These are phyloP conservation scores for Mycena galericulata DNA, from an alignment of 768 basidiomycete species.

Conservation along the genomic window DNA sequence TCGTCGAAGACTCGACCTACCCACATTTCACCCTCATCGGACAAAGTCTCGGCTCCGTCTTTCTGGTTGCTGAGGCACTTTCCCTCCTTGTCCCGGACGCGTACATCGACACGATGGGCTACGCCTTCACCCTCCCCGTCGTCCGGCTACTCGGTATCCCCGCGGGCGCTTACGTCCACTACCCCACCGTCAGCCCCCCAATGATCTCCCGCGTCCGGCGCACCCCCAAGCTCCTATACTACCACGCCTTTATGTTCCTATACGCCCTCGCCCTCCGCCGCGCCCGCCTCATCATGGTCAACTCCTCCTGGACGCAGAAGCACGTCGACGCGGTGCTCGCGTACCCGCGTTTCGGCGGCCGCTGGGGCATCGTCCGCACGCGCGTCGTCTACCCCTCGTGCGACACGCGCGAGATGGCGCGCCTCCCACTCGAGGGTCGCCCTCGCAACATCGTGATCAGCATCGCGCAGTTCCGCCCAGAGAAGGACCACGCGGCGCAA, in stretches of 20 bases:
- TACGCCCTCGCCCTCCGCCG: slow-evolving; percentile 82
- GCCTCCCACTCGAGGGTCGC: slow-evolving; percentile 64
- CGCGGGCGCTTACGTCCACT: slow-evolving; percentile 94
- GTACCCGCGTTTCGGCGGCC: slow-evolving; percentile 56
- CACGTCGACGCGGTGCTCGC: slow-evolving; percentile 83
- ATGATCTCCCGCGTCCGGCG: slow-evolving; percentile 89
- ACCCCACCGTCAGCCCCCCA: slow-evolving; percentile 94
- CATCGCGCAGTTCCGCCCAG: slow-evolving; percentile 95
- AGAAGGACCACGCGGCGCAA: slow-evolving; percentile 93
- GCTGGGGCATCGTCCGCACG: slow-evolving; percentile 61
- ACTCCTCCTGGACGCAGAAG: slow-evolving; percentile 93
- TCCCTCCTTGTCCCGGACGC: slow-evolving; percentile 85
- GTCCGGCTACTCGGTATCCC: slow-evolving; percentile 77
- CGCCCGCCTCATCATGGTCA: slow-evolving; percentile 89
- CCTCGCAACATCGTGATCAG: slow-evolving; percentile 83
- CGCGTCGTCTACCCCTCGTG: slow-evolving; percentile 93
- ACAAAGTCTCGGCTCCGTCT: slow-evolving; percentile 90
- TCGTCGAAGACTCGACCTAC: slow-evolving; percentile 89
- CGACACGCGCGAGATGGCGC: slow-evolving; percentile 79
- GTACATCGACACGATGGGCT: slow-evolving; percentile 98
- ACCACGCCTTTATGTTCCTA: slow-evolving; percentile 86
- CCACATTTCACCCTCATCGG: slow-evolving; percentile 91
- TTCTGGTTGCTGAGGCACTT: slow-evolving; percentile 88
- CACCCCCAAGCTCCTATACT: slow-evolving; percentile 72
- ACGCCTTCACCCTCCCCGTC: slow-evolving; percentile 91